Evolutionary conservation across 2,329 filamentous ascomycete genomes (phyloP).

Genomic region (Emericellopsis atlantica): DNA sequence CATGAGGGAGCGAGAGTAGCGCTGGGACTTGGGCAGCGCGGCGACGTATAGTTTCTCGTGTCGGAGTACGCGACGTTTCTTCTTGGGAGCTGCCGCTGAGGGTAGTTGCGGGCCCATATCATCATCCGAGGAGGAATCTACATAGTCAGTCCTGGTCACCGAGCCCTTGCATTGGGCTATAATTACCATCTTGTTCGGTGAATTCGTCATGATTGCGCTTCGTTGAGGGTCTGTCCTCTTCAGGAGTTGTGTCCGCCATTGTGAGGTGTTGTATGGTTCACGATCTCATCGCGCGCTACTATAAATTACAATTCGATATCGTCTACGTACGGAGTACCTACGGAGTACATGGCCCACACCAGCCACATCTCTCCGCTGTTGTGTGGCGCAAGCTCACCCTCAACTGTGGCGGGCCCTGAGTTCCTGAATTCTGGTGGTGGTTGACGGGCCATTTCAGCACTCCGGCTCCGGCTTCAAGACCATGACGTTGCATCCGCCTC

Average conservation of each 20-base stretch:
- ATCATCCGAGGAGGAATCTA: constrained; percentile 68
- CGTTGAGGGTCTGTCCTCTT: constrained; percentile 21
- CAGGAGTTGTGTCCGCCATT: constrained; percentile 14
- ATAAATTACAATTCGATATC: too few species aligned
- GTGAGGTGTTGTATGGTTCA: neutral
- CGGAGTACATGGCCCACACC: too few species aligned
- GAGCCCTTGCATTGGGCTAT: neutral
- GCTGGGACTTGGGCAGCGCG: constrained; percentile 66
- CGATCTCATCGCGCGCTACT: too few species aligned
- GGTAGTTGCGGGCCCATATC: constrained; percentile 91
- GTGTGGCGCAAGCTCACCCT: neutral
- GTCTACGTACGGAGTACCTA: too few species aligned
- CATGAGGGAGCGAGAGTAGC: constrained; percentile 96
- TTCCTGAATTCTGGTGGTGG: neutral
- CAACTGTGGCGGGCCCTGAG: neutral
- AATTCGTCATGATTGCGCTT: constrained; percentile 43
- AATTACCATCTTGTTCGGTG: constrained; percentile 22
- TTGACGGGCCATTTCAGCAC: too few species aligned
- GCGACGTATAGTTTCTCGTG: constrained; percentile 94
- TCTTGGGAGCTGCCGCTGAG: constrained; percentile 61
- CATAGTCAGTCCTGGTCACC: neutral
- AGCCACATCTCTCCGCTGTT: too few species aligned
- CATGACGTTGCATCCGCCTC: too few species aligned
- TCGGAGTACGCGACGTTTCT: constrained; percentile 80
- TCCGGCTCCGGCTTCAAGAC: too few species aligned